A percentile compares a stretch with the other conserved stretches of the same genome.
Conservation (phyloP, 352 stramenopile genomes). For the Phytopythium ostracodes region DNA sequence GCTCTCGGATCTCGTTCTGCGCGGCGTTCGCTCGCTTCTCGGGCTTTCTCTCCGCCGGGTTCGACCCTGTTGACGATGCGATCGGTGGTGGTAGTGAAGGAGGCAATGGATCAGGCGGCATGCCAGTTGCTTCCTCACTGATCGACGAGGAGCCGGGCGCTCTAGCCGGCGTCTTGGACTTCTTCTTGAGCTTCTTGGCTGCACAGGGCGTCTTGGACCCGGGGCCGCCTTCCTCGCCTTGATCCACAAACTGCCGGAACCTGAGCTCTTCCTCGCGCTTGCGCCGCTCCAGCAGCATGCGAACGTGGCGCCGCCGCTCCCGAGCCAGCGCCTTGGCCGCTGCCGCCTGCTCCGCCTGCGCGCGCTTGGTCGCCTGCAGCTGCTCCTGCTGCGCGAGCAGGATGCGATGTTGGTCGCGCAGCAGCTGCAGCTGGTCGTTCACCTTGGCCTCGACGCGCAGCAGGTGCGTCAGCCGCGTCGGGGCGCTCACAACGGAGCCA, state of each 20-base stretch:
- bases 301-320: constrained; percentile 32
- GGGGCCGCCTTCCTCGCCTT: neutral
- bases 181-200: constrained; percentile 1
- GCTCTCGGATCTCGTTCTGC: constrained; percentile 2
- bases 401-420: constrained; percentile 38
- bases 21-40: constrained; percentile 2
- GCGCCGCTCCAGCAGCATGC: constrained; percentile 30
- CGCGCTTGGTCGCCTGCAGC: constrained; percentile 29
- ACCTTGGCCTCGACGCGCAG: constrained; percentile 55
- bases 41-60: neutral
- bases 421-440: constrained; percentile 42
- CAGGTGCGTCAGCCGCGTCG: constrained; percentile 46
- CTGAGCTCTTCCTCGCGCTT: constrained; percentile 46
- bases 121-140: neutral
- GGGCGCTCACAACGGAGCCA: neutral
- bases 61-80: neutral
- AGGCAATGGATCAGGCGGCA: neutral
- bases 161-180: neutral
- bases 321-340: constrained; percentile 26
- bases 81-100: neutral
- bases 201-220: neutral
- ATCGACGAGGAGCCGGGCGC: neutral
- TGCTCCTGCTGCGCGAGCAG: constrained; percentile 43
- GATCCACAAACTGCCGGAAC: constrained; percentile 20
- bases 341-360: constrained; percentile 26